A percentile compares a stretch with the other conserved stretches of the same genome.
Evolutionary conservation across 2,329 filamentous ascomycete species (phyloP).

Genomic region (Ophiostoma piceae): DNA sequence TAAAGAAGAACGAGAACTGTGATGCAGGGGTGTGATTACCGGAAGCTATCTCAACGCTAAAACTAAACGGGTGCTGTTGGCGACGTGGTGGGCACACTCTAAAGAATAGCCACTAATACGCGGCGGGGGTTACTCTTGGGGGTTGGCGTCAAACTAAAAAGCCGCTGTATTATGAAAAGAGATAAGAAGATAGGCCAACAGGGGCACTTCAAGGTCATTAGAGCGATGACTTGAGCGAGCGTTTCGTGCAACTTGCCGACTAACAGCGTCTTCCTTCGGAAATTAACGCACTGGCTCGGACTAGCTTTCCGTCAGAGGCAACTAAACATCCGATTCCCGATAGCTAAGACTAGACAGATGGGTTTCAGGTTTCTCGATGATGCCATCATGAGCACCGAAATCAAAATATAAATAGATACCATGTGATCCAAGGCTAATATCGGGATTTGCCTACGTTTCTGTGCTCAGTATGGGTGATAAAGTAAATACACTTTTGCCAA

Average conservation of each 20-base stretch:
- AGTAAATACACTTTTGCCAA: neutral
- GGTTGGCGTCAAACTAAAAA: neutral
- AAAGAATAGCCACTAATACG: neutral
- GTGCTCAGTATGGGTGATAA: too few relatives aligned
- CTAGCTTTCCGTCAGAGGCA: neutral
- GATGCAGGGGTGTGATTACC: neutral
- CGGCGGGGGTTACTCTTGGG: neutral
- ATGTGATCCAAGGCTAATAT: too few relatives aligned
- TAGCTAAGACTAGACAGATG: neutral
- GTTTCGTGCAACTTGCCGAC: neutral
- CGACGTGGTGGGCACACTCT: neutral
- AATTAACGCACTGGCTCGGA: neutral
- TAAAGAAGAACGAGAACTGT: neutral
- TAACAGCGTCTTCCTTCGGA: neutral
- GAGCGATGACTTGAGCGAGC: neutral
- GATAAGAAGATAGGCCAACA: constrained; percentile 6
- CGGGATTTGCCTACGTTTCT: too few relatives aligned
- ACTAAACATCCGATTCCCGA: neutral
- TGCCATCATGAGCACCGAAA: neutral
- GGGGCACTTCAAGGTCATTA: neutral
- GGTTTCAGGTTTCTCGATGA: neutral
- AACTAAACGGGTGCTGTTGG: constrained; percentile 4
- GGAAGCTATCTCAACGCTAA: neutral
- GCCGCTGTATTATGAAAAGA: neutral
- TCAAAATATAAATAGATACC: too few relatives aligned